phyloP scores from a whole-genome alignment of 1,284 basidiomycete genomes.

The Microstroma glucosiphilum region DNA sequence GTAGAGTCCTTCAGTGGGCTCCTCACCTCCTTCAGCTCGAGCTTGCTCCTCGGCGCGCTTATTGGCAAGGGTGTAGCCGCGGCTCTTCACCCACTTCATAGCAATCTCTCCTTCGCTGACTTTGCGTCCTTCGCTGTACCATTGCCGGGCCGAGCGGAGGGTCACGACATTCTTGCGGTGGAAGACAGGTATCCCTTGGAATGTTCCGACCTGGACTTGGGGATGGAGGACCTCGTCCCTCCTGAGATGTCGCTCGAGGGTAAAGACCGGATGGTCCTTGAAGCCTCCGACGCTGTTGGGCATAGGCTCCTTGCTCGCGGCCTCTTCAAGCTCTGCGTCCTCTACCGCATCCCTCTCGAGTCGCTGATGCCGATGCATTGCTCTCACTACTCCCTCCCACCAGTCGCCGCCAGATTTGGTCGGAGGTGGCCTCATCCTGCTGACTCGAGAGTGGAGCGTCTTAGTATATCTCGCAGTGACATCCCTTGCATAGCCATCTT shows the following conservation, averaged over 20 bases:
- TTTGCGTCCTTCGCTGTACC: conserved; percentile 79
- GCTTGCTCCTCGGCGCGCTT: conserved; percentile 76
- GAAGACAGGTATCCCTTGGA: conserved; percentile 90
- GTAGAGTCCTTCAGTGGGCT: conserved; percentile 67
- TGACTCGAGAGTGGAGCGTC: conserved; percentile 73
- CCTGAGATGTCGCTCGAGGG: conserved; percentile 78
- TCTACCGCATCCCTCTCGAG: conserved; percentile 80
- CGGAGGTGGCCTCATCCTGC: conserved; percentile 70
- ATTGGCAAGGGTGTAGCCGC: conserved; percentile 73
- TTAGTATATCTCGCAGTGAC: conserved; percentile 62
- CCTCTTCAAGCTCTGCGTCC: conserved; percentile 79
- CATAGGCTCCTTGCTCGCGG: conserved; percentile 84
- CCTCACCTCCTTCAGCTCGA: conserved; percentile 51
- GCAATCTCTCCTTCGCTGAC: conserved; percentile 72
- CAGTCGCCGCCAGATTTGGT: conserved; percentile 63
- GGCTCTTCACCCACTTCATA: conserved; percentile 81
- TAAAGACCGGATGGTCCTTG: conserved; percentile 92
- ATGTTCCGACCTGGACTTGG: conserved; percentile 72
- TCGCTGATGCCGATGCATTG: conserved; percentile 52
- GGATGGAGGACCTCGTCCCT: conserved; percentile 81
- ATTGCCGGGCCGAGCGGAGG: conserved; percentile 85
- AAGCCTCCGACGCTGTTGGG: conserved; percentile 82
- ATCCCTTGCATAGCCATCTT: conserved; percentile 60
- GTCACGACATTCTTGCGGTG: conserved; percentile 72
- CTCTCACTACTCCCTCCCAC: conserved; percentile 59